phyloP scores from a whole-genome alignment of 73 alveolate species.

The Symbiodinium natans region DNA sequence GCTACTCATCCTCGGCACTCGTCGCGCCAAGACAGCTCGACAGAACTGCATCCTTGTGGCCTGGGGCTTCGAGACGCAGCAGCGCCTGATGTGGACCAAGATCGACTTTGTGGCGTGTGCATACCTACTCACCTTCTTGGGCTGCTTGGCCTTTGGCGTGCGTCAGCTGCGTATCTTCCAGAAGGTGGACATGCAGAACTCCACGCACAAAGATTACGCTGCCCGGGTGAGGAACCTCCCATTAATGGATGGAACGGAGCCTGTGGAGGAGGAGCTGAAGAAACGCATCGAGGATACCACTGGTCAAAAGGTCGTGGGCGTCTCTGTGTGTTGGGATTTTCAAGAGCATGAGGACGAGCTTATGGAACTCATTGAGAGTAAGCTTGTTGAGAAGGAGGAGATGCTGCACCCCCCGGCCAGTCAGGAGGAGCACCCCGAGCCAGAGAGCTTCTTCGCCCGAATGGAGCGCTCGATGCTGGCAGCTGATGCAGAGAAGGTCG shows the following conservation, averaged over 20 bases:
- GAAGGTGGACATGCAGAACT: conserved; percentile 75
- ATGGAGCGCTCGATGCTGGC: conserved; percentile 89
- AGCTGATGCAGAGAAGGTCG: conserved; percentile 57
- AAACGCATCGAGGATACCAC: conserved; percentile 13
- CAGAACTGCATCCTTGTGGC: conserved; percentile 66
- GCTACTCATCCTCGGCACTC: conserved; percentile 74
- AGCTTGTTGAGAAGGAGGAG: conserved; percentile 76
- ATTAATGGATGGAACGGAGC: conserved; percentile 57
- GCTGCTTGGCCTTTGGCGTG: conserved; percentile 54
- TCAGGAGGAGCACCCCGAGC: conserved; percentile 51
- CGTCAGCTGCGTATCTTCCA: conserved; percentile 77
- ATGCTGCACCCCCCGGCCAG: conserved; percentile 36
- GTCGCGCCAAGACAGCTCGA: conserved; percentile 76
- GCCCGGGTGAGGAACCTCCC: conserved; percentile 82
- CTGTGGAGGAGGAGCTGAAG: conserved; percentile 77
- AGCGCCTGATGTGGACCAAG: conserved; percentile 90
- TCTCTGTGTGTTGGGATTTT: conserved; percentile 91
- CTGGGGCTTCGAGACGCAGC: conserved; percentile 92
- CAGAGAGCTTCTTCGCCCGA: conserved; percentile 70
- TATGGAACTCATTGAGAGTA: conserved; percentile 41
- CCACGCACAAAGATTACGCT: conserved; percentile 89
- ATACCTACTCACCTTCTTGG: conserved; percentile 68
- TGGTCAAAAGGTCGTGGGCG: conserved; percentile 31
- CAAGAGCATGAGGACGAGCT: conserved; percentile 60
- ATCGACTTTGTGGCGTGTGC: too few species aligned